Conservation (phyloP, 225 moss, liverwort and hornwort genomes). For the Pseudoscleropodium purum region DNA sequence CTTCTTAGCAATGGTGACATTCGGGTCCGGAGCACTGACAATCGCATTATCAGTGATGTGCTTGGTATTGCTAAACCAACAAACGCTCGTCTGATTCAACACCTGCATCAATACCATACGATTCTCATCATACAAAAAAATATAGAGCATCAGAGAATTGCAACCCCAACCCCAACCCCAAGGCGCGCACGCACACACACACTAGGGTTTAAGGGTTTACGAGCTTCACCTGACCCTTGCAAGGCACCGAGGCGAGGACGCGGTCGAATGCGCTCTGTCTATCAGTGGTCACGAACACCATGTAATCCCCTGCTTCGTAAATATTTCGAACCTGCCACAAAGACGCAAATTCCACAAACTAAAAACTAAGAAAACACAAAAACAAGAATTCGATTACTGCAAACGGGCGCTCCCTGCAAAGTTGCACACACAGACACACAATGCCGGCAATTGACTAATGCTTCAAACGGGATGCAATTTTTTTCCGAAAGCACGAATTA, state of each 20-base stretch:
- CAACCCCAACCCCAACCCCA: background rate
- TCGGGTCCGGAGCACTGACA: constrained; percentile 76
- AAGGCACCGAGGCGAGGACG: constrained; percentile 85
- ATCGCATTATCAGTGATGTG: constrained; percentile 86
- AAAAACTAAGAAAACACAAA: background rate
- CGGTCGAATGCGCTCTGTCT: constrained; percentile 94
- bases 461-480: background rate
- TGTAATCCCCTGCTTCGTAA: constrained; percentile 79
- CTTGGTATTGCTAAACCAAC: constrained; percentile 81
- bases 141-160: background rate
- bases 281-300: constrained; percentile 91
- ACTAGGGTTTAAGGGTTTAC: constrained; percentile 33
- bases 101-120: constrained; percentile 36
- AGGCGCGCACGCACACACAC: background rate
- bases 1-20: constrained; percentile 90
- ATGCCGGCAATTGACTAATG: background rate
- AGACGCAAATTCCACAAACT: background rate
- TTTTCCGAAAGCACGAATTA: background rate
- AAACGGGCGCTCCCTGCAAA: background rate
- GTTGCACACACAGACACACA: background rate
- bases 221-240: constrained; percentile 81
- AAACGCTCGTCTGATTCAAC: constrained; percentile 86
- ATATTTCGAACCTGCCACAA: constrained; percentile 65
- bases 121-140: background rate
- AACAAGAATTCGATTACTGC: background rate